Conservation (phyloP, 1,139 yeast species). For the Scheffersomyces titani region DNA sequence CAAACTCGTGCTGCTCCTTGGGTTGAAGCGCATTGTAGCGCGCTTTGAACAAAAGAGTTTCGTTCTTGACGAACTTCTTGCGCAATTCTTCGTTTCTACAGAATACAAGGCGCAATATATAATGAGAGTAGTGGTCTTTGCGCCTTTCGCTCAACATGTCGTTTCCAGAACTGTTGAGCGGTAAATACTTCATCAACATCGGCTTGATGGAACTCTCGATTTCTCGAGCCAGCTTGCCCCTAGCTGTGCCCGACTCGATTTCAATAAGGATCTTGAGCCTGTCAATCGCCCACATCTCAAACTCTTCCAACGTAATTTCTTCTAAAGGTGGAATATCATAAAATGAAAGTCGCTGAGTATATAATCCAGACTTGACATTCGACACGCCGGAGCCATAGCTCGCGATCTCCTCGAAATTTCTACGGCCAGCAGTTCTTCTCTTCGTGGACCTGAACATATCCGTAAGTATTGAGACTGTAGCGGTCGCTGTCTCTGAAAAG, state of each 20-base stretch:
- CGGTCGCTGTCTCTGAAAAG: not conserved
- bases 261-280: slow-evolving; percentile 81
- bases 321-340: slow-evolving; percentile 76
- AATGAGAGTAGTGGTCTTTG: slow-evolving; percentile 93
- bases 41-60: slow-evolving; percentile 69
- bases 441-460: slow-evolving; percentile 74
- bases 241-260: slow-evolving; percentile 71
- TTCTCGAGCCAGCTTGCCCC: slow-evolving; percentile 67
- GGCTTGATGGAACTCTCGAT: slow-evolving; percentile 68
- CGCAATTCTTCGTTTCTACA: slow-evolving; percentile 89
- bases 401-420: slow-evolving; percentile 54
- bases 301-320: slow-evolving; percentile 88
- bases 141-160: slow-evolving; percentile 57
- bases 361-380: slow-evolving; percentile 9
- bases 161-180: slow-evolving; percentile 50
- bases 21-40: slow-evolving; percentile 68
- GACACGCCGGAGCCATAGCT: slow-evolving; percentile 34
- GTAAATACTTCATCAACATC: slow-evolving; percentile 61
- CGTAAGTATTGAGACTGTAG: not conserved
- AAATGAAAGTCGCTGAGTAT: slow-evolving; percentile 53
- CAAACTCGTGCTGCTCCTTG: slow-evolving; percentile 72
- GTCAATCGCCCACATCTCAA: slow-evolving; percentile 95
- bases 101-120: slow-evolving; percentile 81
- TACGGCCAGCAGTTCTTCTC: slow-evolving; percentile 74
- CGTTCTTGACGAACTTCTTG: slow-evolving; percentile 74